Percentiles rank a stretch among this genome's conserved stretches.
These are phyloP conservation scores for Closterium sp. DNA, from an alignment of 139 green algal genomes.

Conservation along the genomic window DNA sequence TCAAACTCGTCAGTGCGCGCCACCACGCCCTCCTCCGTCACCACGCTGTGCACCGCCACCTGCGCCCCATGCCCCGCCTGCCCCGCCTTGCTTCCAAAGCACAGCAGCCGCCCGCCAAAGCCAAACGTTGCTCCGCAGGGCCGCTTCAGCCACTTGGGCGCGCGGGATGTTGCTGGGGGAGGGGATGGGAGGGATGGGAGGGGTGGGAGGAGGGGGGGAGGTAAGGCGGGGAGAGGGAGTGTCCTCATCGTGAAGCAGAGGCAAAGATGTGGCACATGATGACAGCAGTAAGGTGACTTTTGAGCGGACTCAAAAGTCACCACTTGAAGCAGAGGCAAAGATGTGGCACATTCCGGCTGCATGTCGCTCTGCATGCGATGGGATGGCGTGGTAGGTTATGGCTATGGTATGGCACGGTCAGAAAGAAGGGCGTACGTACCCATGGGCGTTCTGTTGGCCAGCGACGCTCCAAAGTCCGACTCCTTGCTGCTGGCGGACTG, in stretches of 20 bases:
- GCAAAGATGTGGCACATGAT: too few relatives aligned
- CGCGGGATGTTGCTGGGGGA: conserved; percentile 45
- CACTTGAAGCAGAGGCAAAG: too few relatives aligned
- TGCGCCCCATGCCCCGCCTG: conserved; percentile 11
- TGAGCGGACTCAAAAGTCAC: too few relatives aligned
- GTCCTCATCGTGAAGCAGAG: too few relatives aligned
- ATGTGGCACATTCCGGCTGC: too few relatives aligned
- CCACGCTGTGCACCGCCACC: conserved; percentile 58
- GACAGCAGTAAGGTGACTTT: too few relatives aligned
- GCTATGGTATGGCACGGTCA: too few relatives aligned
- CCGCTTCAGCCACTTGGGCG: conserved; percentile 84
- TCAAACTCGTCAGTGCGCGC: conserved; percentile 74
- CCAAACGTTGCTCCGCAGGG: conserved; percentile 77
- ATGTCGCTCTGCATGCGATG: too few relatives aligned
- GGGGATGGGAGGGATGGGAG: neutral
- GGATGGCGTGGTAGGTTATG: too few relatives aligned
- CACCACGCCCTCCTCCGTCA: conserved; percentile 73
- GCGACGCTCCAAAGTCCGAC: conserved; percentile 7
- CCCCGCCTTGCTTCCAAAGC: conserved; percentile 53
- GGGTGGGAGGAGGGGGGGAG: too few relatives aligned
- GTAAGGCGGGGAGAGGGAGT: too few relatives aligned
- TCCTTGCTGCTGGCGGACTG: neutral
- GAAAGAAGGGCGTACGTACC: too few relatives aligned
- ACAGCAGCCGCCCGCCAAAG: conserved; percentile 56
- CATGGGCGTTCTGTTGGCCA: neutral